Percentiles rank a stretch among this genome's conserved stretches.
Conservation (phyloP, 73 alveolate genomes). For the Tetrahymena malaccensis region DNA sequence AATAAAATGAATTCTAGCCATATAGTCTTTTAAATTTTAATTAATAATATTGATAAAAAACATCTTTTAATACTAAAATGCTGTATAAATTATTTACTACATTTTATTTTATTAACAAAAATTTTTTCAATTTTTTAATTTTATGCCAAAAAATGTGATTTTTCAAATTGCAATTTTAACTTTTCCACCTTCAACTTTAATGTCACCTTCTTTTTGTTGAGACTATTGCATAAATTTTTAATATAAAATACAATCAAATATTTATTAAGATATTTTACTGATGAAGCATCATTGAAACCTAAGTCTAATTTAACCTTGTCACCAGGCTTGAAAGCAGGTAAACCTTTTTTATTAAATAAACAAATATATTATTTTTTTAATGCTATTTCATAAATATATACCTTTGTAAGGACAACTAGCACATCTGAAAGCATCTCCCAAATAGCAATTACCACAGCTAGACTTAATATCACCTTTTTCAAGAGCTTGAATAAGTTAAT, state of each 20-base stretch:
- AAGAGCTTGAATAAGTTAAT: slow-evolving; percentile 40
- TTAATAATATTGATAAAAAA: no score
- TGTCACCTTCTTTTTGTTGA: background rate
- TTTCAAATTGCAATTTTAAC: background rate
- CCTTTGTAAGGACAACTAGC: slow-evolving; percentile 83
- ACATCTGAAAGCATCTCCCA: slow-evolving; percentile 93
- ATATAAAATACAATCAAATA: background rate
- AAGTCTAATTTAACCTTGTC: slow-evolving; percentile 17
- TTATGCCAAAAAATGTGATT: background rate
- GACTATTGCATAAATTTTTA: background rate
- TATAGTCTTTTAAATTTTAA: no score
- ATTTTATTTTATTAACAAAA: no score
- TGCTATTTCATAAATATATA: slow-evolving; percentile 51
- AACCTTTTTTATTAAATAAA: background rate
- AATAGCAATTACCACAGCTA: slow-evolving; percentile 81
- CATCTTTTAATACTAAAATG: no score
- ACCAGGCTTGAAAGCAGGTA: slow-evolving; percentile 42
- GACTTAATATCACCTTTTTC: slow-evolving; percentile 56
- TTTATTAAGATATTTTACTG: background rate
- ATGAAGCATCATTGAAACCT: background rate
- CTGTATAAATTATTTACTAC: no score
- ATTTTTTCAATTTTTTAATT: no score
- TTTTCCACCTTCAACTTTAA: background rate
- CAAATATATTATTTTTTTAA: background rate
- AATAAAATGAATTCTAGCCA: no score